Base-by-base conservation (phyloP, 1,284 basidiomycete genomes). In the Salmacisia buchloeana region DNA sequence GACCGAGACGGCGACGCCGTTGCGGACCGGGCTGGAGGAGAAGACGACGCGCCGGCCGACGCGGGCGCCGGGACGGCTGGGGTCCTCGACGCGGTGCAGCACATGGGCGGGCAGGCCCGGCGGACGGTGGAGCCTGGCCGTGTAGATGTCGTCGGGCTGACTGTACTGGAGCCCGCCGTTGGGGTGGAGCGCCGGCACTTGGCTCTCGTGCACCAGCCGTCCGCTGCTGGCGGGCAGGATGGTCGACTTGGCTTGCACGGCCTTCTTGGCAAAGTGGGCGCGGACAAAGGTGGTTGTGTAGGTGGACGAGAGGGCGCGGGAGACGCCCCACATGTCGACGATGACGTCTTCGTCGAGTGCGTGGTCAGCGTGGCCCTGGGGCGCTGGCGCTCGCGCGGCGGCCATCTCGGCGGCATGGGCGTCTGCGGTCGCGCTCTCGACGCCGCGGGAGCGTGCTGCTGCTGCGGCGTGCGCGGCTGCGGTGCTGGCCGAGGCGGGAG, bases 141-240 rank as follows among this genome's bases (percentile, higher is more conserved):
- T 46, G 62, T 71, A 75, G 65, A 78, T 74, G 9, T 59, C 61
- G 63, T 78, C 76, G 10, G 76, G 76, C 60, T 72, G 70, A 12
- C 69, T 67, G 60, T 74, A 78, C 64, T 78, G 76, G 61, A 78
- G 35, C 2, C 76, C 76, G 9, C 65, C 73, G 39, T 71, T 66
- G 13, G 69, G 66, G 43, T 78, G 76, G 27, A 70, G 58, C 9
- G 72, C 66, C 38, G 41, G 67, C 3, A 71, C 18, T 27, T 54
- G 29, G 13, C 49, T 31, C 25, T 54, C 34, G 27, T 27, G 49
- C 1, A 54, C 27, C 12, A 54, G 49, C 4, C 31, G 25, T 9
- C 49, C 49, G 27, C 49, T 54, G 49, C 49, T 54, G 10, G 27
- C 23, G 6, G 49, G 49, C 15, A 54, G 49, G 13, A n/a, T 54